Conservation (phyloP, 768 basidiomycete species). For the Coprinellus micaceus region DNA sequence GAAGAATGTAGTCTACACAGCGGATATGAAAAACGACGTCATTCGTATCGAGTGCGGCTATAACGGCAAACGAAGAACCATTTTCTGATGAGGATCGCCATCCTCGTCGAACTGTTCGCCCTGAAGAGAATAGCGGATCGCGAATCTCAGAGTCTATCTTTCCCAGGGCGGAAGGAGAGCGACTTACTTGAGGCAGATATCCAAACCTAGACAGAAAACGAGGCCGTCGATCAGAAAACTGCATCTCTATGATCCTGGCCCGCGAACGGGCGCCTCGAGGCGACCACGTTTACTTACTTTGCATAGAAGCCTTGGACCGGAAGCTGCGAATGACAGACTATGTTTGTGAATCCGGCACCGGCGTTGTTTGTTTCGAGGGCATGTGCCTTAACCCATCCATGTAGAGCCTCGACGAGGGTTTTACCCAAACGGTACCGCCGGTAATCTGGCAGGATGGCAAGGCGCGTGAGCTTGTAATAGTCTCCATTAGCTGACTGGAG, state of each 20-base stretch:
- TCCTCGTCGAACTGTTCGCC: slow-evolving; percentile 77
- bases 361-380: slow-evolving; percentile 22
- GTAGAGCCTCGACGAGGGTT: slow-evolving; percentile 59
- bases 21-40: slow-evolving; percentile 7
- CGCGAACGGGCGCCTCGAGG: slow-evolving; percentile 12
- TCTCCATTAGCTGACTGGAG: slow-evolving; percentile 31
- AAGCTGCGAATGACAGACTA: slow-evolving; percentile 70
- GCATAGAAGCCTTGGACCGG: slow-evolving; percentile 70
- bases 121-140: slow-evolving; percentile 33
- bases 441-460: slow-evolving; percentile 65
- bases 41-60: slow-evolving; percentile 9
- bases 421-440: slow-evolving; percentile 63
- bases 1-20: neutral
- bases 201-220: slow-evolving; percentile 50
- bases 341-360: slow-evolving; percentile 21
- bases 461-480: slow-evolving; percentile 71
- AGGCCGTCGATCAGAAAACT: slow-evolving; percentile 17
- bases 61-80: slow-evolving; percentile 56
- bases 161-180: slow-evolving; percentile 15
- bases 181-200: slow-evolving; percentile 60
- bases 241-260: slow-evolving; percentile 8
- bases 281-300: slow-evolving; percentile 47
- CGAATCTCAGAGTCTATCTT: slow-evolving; percentile 23
- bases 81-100: slow-evolving; percentile 83
- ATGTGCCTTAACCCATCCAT: slow-evolving; percentile 53